Evolutionary conservation across 2,329 filamentous ascomycete genomes (phyloP), one percentile per base, ranked within the genome.

Genomic region (Fusarium devonianum): DNA sequence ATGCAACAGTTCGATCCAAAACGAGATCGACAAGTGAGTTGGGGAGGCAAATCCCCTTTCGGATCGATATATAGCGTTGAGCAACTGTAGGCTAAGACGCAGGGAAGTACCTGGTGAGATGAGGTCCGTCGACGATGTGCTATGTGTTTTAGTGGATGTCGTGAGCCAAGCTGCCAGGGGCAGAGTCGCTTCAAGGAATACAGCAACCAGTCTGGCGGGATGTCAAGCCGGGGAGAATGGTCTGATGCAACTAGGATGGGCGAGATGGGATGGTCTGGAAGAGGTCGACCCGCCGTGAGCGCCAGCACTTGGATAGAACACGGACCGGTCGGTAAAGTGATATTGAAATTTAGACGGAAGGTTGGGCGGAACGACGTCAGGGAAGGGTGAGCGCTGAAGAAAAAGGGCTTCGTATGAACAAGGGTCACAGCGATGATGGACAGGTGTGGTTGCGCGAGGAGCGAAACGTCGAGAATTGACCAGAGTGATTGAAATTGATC

Each of bases 171-270:
- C 50, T 54, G 48, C 54, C 56, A 49, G 28, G 26, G 25, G 18
- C 26, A 46, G 32, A 43, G 45, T 53, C 48, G 48, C 51, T 60
- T 46, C 48, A 49, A 63, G 30, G 33, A 57, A 58, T 58, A 46
- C 41, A 34, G 49, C 48, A 57, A 49, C 45, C 59, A 57, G 63
- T 63, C 59, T 64, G 51, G 59, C 55, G 51, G 54, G 54, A 58
- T 42, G 29, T 49, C 33, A 42, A 58, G 49, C 54, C 47, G 45
- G 59, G 51, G 43, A 37, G 29, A 49, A 52, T 65, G 62, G 63
- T 59, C 56, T 63, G 63, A 65, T 63, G 42, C 26, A 56, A 58
- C 63, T 34, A 53, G 63, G 63, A 65, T 65, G 48, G 36, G 53
- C 49, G 60, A 58, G 56, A 63, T 56, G 54, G 49, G 44, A 53